Evolutionary conservation across 495 filamentous ascomycete genomes (phyloP).

Genomic region (Aspergillus avenaceus): DNA sequence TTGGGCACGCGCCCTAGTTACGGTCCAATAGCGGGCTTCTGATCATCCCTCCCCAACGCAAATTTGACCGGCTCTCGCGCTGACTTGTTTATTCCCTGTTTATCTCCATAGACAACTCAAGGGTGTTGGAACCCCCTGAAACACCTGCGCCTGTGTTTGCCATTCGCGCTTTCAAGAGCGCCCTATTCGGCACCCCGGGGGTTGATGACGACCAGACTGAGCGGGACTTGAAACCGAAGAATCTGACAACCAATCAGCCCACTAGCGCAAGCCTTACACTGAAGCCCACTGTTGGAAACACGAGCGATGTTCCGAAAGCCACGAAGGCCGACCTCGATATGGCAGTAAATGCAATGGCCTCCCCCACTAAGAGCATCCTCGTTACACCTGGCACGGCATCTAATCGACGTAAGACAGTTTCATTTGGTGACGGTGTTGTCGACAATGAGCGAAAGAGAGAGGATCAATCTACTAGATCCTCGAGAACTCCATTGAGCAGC

Average conservation of each 20-base stretch:
- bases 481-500: constrained; percentile 48
- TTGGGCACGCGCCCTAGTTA: constrained; percentile 3
- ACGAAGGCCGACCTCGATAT: constrained; percentile 21
- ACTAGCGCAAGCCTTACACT: constrained; percentile 18
- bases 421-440: constrained; percentile 71
- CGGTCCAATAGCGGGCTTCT: constrained; percentile 10
- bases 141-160: constrained; percentile 94
- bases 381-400: constrained; percentile 82
- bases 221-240: constrained; percentile 14
- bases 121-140: constrained; percentile 64
- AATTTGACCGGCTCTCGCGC: constrained; percentile 7
- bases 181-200: constrained; percentile 82
- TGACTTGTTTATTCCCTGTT: constrained; percentile 13
- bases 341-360: constrained; percentile 37
- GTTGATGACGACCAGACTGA: constrained; percentile 33
- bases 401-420: constrained; percentile 81
- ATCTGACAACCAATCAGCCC: constrained; percentile 16
- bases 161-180: constrained; percentile 85
- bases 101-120: constrained; percentile 29
- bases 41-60: constrained; percentile 1
- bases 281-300: constrained; percentile 16
- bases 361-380: constrained; percentile 78
- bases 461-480: constrained; percentile 24
- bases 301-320: constrained; percentile 22
- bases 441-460: constrained; percentile 53